Evolutionary conservation across 2,329 filamentous ascomycete species (phyloP), one percentile per base, ranked within the genome.

Genomic region (Penicillium sumatraense): DNA sequence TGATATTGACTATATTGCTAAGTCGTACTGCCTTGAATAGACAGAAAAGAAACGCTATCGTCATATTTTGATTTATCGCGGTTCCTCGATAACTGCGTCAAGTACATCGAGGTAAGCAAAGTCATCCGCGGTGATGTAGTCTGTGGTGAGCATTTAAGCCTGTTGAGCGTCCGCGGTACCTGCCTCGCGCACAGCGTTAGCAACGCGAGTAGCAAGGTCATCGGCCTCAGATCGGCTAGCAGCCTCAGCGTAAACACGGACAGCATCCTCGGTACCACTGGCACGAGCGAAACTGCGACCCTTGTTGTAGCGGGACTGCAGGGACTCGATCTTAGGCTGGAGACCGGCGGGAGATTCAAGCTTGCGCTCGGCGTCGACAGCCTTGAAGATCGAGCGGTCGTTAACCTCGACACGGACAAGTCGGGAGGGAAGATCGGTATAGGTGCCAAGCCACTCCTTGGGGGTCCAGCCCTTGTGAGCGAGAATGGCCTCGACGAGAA

Each of bases 241-340:
- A 3, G 95, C 95, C 78, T 99, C 95, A 7, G 93, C 93, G 71
- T 99, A 99, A 18, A 99, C 93, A 59, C 95, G 86, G 66, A 96
- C 93, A 2, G 92, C 93, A 74, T 99, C 96, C 75, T 99, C 95
- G 0, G 95, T 99, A 26, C 95, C 95, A 62, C 89, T 95, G 33
- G 95, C 92, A 66, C 95, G 88, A 7, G 92, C 95, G 74, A 99
- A 99, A 47, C 90, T 88, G 61, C 95, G 86, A 2, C 91, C 95
- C 67, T 90, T 89, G 68, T 90, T 90, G 77, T 96, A 97, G 75
- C 96, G 96, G 70, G 88, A 89, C 58, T 97, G 93, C 57, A 90
- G 82, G 58, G 86, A 85, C 75, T 98, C 93, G 65, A 99, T 97
- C 72, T 91, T 86, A 16, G 85, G 83, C 77, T 99, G 95, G 24